phyloP scores from a whole-genome alignment of 1,284 basidiomycete genomes.

The Ceratorhiza oryzae-sativae region DNA sequence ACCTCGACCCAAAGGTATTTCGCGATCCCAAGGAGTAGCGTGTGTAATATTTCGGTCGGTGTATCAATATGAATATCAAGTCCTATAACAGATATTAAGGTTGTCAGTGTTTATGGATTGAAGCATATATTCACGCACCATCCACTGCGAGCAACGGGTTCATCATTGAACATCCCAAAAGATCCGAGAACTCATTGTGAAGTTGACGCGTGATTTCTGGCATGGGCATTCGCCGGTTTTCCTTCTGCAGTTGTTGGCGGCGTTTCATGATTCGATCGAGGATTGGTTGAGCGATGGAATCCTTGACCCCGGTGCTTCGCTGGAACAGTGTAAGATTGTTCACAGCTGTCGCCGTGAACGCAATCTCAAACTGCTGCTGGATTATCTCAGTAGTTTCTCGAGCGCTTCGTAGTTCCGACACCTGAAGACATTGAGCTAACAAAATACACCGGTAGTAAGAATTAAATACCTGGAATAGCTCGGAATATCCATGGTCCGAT shows the following conservation, averaged over 20 bases:
- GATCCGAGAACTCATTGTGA: not conserved
- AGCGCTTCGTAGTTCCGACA: conserved; percentile 40
- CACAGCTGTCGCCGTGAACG: not conserved
- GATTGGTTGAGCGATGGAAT: conserved; percentile 10
- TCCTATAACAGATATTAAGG: conserved; percentile 9
- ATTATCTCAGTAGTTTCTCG: conserved; percentile 42
- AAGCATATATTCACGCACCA: no score
- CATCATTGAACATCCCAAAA: not conserved
- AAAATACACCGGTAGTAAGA: no score
- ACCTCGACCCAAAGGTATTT: conserved; percentile 53
- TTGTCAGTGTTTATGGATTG: no score
- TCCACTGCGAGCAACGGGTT: not conserved
- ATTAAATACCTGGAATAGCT: conserved; percentile 39
- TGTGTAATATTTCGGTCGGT: conserved; percentile 50
- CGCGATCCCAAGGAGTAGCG: conserved; percentile 49
- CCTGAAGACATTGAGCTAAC: no score
- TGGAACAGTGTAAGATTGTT: not conserved
- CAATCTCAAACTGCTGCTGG: conserved; percentile 17
- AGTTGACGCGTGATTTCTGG: not conserved
- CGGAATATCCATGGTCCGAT: conserved; percentile 31
- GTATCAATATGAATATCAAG: conserved; percentile 47
- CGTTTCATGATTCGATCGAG: not conserved
- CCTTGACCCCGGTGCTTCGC: conserved; percentile 12
- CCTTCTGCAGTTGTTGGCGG: not conserved
- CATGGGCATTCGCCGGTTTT: not conserved